Base-by-base conservation (phyloP, 2,329 filamentous ascomycete genomes). In the Clonostachys rhizophaga region DNA sequence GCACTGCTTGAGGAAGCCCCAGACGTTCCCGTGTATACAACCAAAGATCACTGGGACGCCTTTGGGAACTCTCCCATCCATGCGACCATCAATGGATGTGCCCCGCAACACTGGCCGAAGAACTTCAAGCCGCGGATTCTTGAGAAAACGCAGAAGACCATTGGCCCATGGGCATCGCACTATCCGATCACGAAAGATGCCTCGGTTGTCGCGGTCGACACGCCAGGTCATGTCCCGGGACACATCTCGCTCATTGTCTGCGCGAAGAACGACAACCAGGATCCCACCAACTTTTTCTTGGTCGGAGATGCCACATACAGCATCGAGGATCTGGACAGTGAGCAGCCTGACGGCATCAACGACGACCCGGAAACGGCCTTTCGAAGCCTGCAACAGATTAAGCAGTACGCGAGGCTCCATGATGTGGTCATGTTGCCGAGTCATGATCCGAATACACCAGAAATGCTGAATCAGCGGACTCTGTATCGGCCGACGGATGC, bases 191-290 rank as follows among this genome's bases (percentile, higher is more conserved):
- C 64, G 7, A 42, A 42, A 3, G 57, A 65, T 53, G 61, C 58
- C 1, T 55, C 45, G 10, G 50, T 67, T 16, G 52, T 58, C 1
- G 57, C 56, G 6, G 60, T 66, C 2, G 57, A 62, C 41, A 67
- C 64, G 6, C 59, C 63, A 11, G 64, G 64, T 7, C 63, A 67
- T 47, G 59, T 64, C 5, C 57, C 57, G 2, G 63, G 64, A 0
- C 64, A 67, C 46, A 50, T 65, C 10, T 58, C 57, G 6, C 18
- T 67, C 37, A 47, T 65, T 13, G 24, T 10, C 4, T 30, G 24
- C 24, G 24, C 24, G 2, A 10, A 30, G 24, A 30, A 30, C 4
- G 24, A 30, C 3, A 30, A 30, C 9, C 24, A 10, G 24, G 24
- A 30, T 30, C 24, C 24, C 24, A 30, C 9, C 24, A 62, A 48